Base-by-base conservation (phyloP, 495 filamentous ascomycete genomes). In the Physcia stellaris region DNA sequence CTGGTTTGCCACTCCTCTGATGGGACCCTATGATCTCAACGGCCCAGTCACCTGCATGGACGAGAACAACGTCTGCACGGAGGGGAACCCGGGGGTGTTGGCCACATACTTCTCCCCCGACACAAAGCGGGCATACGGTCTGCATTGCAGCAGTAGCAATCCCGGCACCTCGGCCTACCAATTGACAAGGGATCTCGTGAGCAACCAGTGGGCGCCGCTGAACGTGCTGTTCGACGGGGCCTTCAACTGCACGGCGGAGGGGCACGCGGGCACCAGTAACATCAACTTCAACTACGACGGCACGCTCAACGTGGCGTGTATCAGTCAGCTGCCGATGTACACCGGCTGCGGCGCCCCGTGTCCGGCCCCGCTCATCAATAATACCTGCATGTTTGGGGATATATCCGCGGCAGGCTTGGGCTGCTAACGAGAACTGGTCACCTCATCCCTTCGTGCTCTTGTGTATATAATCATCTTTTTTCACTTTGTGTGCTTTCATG, bases 161-260 rank as follows among this genome's bases (percentile, higher is more conserved):
- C 15, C 40, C 16, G 37, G 21, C 7, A 28, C 30, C 2, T 16
- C 11, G n/a, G 24, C 42, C 10, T 19, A 26, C 35, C 17, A 45
- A 11, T 19, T 49, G 26, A 22, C 45, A 5, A 29, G 45, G 15
- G 38, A 42, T 17, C 41, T 39, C 4, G 30, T 38, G 7, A 3
- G 18, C 31, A 42, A 42, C 24, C 31, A 45, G 4, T 49, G 46
- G 46, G 37, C 38, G 1, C 24, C 32, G 1, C 26, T 45, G 13
- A 16, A 34, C 18, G 24, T 47, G 22, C 27, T 51, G 2, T 51
- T 51, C 21, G 48, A 51, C 20, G 48, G 48, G 0, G 40, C 24
- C 6, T 51, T 37, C 19, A 45, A 51, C 21, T 51, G 48, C 24
- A 51, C 48, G 17, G 15, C 24, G 27, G 18, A 48, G 32, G 41